Conservation (phyloP, 495 filamentous ascomycete genomes). For the Trichoderma erinaceum region DNA sequence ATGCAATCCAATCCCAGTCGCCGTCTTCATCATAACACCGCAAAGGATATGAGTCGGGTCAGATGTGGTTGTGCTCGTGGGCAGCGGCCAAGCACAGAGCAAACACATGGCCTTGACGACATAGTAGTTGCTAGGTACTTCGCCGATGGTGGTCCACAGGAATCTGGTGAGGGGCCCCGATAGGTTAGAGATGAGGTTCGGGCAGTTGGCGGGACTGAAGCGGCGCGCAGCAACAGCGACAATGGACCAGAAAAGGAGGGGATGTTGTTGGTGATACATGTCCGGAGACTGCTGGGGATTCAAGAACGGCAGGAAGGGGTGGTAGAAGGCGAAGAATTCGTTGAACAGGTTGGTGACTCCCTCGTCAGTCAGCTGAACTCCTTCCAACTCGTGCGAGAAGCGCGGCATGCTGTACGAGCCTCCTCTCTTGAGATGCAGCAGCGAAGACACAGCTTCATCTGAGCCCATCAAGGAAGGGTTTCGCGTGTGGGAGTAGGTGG, state of each 20-base stretch:
- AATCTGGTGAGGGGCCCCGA: constrained; percentile 65
- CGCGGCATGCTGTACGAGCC: constrained; percentile 48
- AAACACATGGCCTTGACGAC: constrained; percentile 89
- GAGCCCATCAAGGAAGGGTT: constrained; percentile 66
- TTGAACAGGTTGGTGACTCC: constrained; percentile 69
- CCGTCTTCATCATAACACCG: constrained; percentile 88
- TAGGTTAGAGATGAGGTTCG: constrained; percentile 60
- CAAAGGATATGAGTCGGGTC: constrained; percentile 88
- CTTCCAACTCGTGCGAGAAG: constrained; percentile 56
- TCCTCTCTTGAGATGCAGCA: constrained; percentile 64
- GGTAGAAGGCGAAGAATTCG: constrained; percentile 74
- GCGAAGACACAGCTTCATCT: constrained; percentile 75
- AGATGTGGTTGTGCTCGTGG: constrained; percentile 74
- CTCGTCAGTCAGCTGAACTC: constrained; percentile 67
- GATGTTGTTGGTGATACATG: constrained; percentile 64
- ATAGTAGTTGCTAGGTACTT: constrained; percentile 78
- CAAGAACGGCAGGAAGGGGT: constrained; percentile 80
- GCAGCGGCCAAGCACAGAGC: constrained; percentile 86
- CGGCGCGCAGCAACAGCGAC: constrained; percentile 75
- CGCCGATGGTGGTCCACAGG: constrained; percentile 75
- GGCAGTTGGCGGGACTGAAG: constrained; percentile 50
- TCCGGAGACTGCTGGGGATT: constrained; percentile 65
- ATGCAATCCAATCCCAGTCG: constrained; percentile 85
- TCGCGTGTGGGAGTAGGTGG: constrained; percentile 46
- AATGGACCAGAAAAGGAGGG: constrained; percentile 82